Evolutionary conservation across 2,329 filamentous ascomycete genomes (phyloP).

Genomic region (Penicillium sp.): DNA sequence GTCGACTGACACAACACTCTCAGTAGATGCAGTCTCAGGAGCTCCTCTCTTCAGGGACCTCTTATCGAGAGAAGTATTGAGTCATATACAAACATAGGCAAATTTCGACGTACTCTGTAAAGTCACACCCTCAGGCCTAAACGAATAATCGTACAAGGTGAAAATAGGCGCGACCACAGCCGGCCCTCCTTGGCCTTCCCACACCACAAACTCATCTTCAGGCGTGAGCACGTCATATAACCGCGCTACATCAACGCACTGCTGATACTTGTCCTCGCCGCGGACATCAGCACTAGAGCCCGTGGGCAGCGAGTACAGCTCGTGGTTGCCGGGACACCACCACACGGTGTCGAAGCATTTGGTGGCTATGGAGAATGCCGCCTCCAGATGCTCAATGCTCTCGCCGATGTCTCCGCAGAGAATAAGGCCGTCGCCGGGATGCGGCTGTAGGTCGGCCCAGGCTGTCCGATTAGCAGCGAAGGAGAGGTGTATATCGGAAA

Average conservation of each 20-base stretch:
- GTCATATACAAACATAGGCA: not conserved
- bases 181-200: conserved; percentile 11
- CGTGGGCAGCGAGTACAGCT: conserved; percentile 11
- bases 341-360: conserved; percentile 11
- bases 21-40: not conserved
- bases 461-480: conserved; percentile 6
- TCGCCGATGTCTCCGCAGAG: conserved; percentile 13
- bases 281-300: conserved; percentile 8
- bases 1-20: not conserved
- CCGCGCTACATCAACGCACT: conserved; percentile 12
- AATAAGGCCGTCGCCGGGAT: conserved; percentile 13
- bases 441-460: conserved; percentile 12
- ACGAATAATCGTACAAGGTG: conserved; percentile 14
- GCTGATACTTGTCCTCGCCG: conserved; percentile 11
- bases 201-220: conserved; percentile 12
- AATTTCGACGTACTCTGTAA: conserved; percentile 6
- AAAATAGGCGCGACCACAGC: conserved; percentile 13
- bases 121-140: conserved; percentile 7
- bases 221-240: conserved; percentile 10
- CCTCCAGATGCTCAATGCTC: conserved; percentile 10
- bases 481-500: conserved; percentile 12
- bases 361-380: conserved; percentile 9
- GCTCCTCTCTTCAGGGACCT: not conserved
- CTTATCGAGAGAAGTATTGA: not conserved
- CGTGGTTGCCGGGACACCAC: conserved; percentile 15